phyloP scores from a whole-genome alignment of 2,329 filamentous ascomycete genomes.

The Pseudocercospora vitis region DNA sequence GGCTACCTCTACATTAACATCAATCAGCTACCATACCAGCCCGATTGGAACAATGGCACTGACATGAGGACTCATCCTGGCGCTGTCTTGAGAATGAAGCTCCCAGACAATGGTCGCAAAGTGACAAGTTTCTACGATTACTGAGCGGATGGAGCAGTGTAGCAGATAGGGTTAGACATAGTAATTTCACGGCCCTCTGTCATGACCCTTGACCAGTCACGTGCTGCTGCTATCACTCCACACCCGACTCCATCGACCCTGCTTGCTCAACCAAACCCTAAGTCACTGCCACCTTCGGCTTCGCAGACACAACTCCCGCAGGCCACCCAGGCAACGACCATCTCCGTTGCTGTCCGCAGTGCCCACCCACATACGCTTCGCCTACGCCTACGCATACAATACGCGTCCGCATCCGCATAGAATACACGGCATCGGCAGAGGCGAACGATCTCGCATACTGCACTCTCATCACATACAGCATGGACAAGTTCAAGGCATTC shows the following conservation, averaged over 20 bases:
- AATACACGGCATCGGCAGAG: conserved; percentile 1
- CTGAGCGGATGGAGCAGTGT: background rate
- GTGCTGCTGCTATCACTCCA: background rate
- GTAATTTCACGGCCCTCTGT: background rate
- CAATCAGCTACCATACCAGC: conserved; percentile 52
- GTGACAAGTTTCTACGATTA: conserved; percentile 34
- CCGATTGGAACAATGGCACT: conserved; percentile 49
- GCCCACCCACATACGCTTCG: conserved; percentile 1
- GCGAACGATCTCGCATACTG: conserved; percentile 1
- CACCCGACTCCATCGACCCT: background rate
- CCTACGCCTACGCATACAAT: too few relatives aligned
- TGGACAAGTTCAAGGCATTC: conserved; percentile 69
- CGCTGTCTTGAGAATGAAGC: conserved; percentile 46
- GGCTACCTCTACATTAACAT: conserved; percentile 52
- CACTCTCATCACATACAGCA: conserved; percentile 37
- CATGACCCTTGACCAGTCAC: background rate
- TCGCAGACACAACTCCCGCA: too few relatives aligned
- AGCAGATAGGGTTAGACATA: background rate
- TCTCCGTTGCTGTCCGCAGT: background rate
- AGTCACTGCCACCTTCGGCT: background rate
- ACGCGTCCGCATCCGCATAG: too few relatives aligned
- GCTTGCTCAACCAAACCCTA: conserved; percentile 8
- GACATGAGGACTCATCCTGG: conserved; percentile 47
- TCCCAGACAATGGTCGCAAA: conserved; percentile 45
- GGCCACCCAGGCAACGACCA: too few relatives aligned